Evolutionary conservation across 148 eudicot species (phyloP), one percentile per base, ranked within the genome.

Genomic region (Pouteria glomerata): DNA sequence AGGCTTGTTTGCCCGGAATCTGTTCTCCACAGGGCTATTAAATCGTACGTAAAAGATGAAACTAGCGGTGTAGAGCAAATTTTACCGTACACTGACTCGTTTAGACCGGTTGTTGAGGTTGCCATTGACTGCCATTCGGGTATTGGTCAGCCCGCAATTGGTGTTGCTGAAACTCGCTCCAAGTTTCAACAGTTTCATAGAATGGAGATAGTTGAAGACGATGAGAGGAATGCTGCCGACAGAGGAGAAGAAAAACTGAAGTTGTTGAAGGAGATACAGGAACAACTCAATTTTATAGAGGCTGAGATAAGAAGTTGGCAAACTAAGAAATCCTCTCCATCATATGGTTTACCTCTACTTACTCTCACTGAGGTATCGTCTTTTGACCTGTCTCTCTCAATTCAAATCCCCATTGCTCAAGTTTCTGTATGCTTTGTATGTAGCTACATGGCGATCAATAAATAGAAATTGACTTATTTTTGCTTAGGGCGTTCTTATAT

Each of bases 221-320:
- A 79, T 76, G 91, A 76, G 64, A 77, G 87, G 31, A 71, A 77
- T 33, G 35, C 57, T 44, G 55, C 55, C 37, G 67, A 81, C 30
- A 68, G 47, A 5, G 93, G 78, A 74, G 41, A 80, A 34, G 91
- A 87, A 71, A 79, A 86, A 51, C 27, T 85, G 69, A 75, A 69
- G 48, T 59, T 95, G 51, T 82, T 95, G 82, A 80, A 83, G 66
- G 96, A 84, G 81, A 91, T 95, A 18, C 78, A 73, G 71, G 91
- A 81, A 65, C 85, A 87, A 77, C 70, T 95, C 16, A 79, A 82
- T 71, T 80, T 78, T 8, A 72, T 92, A 62, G 93, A 89, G 33
- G 74, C 79, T 5, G 99, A 92, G 61, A 74, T 95, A 51, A 72
- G 69, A 74, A 74, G 82, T 42, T 74, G 67, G 87, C 85, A 72